Conservation (phyloP, 352 stramenopile genomes). For the Pythium plurisporium region DNA sequence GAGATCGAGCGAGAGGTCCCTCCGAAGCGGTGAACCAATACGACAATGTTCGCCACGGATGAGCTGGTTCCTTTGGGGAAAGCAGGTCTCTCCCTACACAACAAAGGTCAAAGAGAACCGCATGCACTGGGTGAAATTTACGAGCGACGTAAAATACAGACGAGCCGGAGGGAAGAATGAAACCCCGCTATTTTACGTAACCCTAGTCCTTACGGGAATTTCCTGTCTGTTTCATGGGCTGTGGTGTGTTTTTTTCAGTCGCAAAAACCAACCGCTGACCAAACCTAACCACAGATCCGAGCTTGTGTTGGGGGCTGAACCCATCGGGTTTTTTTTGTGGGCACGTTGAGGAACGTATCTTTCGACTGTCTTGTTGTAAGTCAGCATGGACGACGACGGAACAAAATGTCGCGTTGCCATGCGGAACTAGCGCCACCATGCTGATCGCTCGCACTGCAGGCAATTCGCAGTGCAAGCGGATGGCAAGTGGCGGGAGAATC, state of each 20-base stretch:
- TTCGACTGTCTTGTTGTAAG: background rate
- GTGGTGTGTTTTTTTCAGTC: background rate
- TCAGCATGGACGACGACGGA: background rate
- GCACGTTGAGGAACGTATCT: conserved; percentile 4
- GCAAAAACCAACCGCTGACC: background rate
- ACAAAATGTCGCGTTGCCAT: conserved; percentile 14
- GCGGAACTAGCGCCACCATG: conserved; percentile 6
- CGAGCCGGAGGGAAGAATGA: conserved; percentile 11
- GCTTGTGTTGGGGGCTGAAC: background rate
- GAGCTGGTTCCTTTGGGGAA: conserved; percentile 2
- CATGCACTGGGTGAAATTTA: conserved; percentile 6
- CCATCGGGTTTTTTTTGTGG: conserved; percentile 6
- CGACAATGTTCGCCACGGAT: conserved; percentile 16
- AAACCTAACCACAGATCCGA: conserved; percentile 13
- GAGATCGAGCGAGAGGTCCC: conserved; percentile 2
- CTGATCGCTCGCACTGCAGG: background rate
- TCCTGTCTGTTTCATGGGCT: conserved; percentile 10
- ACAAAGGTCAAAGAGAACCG: too few relatives aligned
- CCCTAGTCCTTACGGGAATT: conserved; percentile 2
- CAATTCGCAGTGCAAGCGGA: too few relatives aligned
- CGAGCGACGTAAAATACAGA: conserved; percentile 6
- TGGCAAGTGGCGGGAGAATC: background rate
- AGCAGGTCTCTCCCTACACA: too few relatives aligned
- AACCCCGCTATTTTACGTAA: conserved; percentile 20
- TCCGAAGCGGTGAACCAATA: conserved; percentile 13